Evolutionary conservation across 331 rosid species (phyloP).

Genomic region (Rosa hybrid): DNA sequence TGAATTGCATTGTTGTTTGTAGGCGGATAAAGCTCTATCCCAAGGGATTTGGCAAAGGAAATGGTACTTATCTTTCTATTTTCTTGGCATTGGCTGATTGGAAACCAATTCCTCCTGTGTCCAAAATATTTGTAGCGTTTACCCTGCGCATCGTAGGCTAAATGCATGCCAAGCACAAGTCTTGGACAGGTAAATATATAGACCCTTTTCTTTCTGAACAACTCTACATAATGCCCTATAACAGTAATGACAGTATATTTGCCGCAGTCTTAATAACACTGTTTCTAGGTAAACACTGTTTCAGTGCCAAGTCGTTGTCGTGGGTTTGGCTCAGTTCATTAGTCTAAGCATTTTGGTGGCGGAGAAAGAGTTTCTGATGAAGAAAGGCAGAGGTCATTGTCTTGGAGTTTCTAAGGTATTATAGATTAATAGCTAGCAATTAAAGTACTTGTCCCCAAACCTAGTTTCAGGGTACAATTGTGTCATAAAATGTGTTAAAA

Average conservation of each 20-base stretch:
- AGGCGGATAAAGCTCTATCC: neutral
- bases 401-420: conserved; percentile 41
- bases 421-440: neutral
- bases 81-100: neutral
- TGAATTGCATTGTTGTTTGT: neutral
- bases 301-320: neutral
- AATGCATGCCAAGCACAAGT: neutral
- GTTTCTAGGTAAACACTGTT: neutral
- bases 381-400: conserved; percentile 53
- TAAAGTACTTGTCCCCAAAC: too few species aligned
- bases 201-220: neutral
- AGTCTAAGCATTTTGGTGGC: neutral
- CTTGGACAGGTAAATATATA: neutral
- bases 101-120: neutral
- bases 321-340: neutral
- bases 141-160: neutral
- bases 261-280: neutral
- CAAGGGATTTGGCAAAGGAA: neutral
- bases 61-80: neutral
- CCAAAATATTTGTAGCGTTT: neutral
- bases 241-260: too few species aligned
- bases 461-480: too few species aligned
- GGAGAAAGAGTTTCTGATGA: conserved; percentile 3
- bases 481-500: too few species aligned
- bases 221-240: neutral